A percentile compares a stretch with the other conserved stretches of the same genome.
These are phyloP conservation scores for Arctostaphylos glauca DNA, from an alignment of 148 eudicot species.

Conservation along the genomic window DNA sequence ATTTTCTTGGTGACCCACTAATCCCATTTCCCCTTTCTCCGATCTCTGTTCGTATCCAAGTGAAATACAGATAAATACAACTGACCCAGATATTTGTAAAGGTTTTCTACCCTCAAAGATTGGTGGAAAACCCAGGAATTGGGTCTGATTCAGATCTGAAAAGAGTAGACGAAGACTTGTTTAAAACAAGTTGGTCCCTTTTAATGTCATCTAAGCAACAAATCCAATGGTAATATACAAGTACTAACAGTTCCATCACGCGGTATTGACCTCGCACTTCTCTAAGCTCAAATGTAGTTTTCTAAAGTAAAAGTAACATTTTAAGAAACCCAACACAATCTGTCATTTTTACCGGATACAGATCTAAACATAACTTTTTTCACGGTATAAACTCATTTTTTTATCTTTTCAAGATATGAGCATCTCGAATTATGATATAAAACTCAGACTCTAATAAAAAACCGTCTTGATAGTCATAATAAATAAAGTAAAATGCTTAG, in stretches of 20 bases:
- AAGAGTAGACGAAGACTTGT: not conserved
- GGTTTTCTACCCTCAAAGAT: not conserved
- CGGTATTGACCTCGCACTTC: not conserved
- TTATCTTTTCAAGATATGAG: not conserved
- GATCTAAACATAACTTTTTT: too few relatives aligned
- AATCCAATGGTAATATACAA: not conserved
- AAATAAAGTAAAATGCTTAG: too few relatives aligned
- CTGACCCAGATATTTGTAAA: constrained; percentile 4
- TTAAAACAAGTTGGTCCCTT: constrained; percentile 1
- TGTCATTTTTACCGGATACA: too few relatives aligned
- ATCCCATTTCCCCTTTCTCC: not conserved
- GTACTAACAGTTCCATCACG: not conserved
- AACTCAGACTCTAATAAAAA: too few relatives aligned
- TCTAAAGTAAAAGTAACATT: not conserved
- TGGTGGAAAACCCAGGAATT: not conserved
- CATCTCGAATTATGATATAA: too few relatives aligned
- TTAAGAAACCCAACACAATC: too few relatives aligned
- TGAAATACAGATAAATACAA: not conserved
- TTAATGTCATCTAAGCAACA: constrained; percentile 4
- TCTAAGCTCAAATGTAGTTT: not conserved
- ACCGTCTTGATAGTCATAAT: too few relatives aligned
- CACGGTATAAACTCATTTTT: too few relatives aligned
- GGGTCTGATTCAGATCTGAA: constrained; percentile 9
- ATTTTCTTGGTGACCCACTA: not conserved
- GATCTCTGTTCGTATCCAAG: not conserved